phyloP scores from a whole-genome alignment of 306 rosid genomes.

The Lagenaria siceraria region DNA sequence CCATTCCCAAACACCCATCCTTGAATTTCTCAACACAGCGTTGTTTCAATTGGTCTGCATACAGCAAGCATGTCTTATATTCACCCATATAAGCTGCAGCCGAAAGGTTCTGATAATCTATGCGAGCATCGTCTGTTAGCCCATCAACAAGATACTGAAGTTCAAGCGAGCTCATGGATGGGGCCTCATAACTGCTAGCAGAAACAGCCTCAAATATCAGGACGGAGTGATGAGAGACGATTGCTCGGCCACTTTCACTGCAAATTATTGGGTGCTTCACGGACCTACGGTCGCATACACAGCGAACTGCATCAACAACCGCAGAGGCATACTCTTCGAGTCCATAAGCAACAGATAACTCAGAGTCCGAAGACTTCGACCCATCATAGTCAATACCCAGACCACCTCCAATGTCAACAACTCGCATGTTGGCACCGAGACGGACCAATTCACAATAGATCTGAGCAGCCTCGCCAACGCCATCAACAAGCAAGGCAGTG shows the following conservation, averaged over 20 bases:
- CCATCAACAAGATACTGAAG: slow-evolving; percentile 43
- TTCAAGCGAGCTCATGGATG: slow-evolving; percentile 27
- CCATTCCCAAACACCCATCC: slow-evolving; percentile 62
- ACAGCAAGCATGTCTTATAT: slow-evolving; percentile 38
- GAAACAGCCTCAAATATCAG: slow-evolving; percentile 65
- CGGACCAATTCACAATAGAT: slow-evolving; percentile 80
- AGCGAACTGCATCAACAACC: slow-evolving; percentile 49
- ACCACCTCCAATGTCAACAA: slow-evolving; percentile 85
- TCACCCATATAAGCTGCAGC: slow-evolving; percentile 52
- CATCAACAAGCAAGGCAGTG: slow-evolving; percentile 50
- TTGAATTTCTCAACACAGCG: slow-evolving; percentile 69
- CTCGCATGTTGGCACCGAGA: slow-evolving; percentile 68
- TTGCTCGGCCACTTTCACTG: slow-evolving; percentile 83
- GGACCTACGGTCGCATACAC: slow-evolving; percentile 45
- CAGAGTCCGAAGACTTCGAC: slow-evolving; percentile 58
- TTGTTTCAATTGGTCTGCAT: slow-evolving; percentile 57
- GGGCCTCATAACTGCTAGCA: slow-evolving; percentile 15
- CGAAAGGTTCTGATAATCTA: slow-evolving; percentile 34
- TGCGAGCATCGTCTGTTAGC: slow-evolving; percentile 53
- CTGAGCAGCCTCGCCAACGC: slow-evolving; percentile 81
- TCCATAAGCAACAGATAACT: slow-evolving; percentile 54
- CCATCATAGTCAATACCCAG: slow-evolving; percentile 84
- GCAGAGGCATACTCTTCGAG: slow-evolving; percentile 65
- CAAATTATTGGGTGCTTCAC: slow-evolving; percentile 60
- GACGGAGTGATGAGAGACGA: slow-evolving; percentile 79